Conservation (phyloP, 805 yeast species). For the Yarrowia alimentaria region DNA sequence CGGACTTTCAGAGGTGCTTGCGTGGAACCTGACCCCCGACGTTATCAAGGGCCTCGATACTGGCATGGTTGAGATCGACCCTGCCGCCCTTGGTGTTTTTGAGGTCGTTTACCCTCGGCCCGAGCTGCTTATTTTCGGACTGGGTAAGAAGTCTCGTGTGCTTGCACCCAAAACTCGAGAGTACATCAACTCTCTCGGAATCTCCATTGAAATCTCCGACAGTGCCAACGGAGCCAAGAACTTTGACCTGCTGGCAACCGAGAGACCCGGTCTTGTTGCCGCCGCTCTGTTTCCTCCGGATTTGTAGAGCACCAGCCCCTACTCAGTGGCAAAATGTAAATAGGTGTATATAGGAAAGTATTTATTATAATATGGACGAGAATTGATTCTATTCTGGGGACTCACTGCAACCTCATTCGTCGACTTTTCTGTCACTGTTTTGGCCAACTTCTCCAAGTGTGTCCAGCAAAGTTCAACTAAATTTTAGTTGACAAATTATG, state of each 20-base stretch:
- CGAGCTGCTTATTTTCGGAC: slow-evolving; percentile 68
- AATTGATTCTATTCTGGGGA: too few species aligned
- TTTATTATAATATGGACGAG: too few species aligned
- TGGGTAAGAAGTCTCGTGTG: slow-evolving; percentile 64
- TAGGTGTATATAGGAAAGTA: slow-evolving; percentile 23
- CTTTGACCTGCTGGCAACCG: slow-evolving; percentile 75
- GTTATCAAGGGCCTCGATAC: slow-evolving; percentile 48
- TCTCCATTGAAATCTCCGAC: slow-evolving; percentile 67
- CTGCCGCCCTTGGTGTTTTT: slow-evolving; percentile 49
- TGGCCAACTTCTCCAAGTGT: too few species aligned
- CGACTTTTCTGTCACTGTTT: too few species aligned
- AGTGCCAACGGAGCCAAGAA: slow-evolving; percentile 63
- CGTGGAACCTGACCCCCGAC: slow-evolving; percentile 48
- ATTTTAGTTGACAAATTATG: too few species aligned
- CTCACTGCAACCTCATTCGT: too few species aligned
- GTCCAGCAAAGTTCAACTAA: too few species aligned
- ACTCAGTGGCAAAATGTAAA: too few species aligned
- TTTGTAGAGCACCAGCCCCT: too few species aligned
- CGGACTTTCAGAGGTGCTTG: slow-evolving; percentile 53
- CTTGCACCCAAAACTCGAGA: slow-evolving; percentile 55
- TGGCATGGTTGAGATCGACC: slow-evolving; percentile 55
- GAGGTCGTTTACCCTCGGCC: slow-evolving; percentile 70
- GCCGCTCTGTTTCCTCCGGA: slow-evolving; percentile 73
- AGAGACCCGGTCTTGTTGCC: slow-evolving; percentile 70
- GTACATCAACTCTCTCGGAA: slow-evolving; percentile 56